Percentiles rank a stretch among this genome's conserved stretches.
Evolutionary conservation across 1,139 yeast genomes (phyloP).

Genomic region (Yamadazyma oceani): DNA sequence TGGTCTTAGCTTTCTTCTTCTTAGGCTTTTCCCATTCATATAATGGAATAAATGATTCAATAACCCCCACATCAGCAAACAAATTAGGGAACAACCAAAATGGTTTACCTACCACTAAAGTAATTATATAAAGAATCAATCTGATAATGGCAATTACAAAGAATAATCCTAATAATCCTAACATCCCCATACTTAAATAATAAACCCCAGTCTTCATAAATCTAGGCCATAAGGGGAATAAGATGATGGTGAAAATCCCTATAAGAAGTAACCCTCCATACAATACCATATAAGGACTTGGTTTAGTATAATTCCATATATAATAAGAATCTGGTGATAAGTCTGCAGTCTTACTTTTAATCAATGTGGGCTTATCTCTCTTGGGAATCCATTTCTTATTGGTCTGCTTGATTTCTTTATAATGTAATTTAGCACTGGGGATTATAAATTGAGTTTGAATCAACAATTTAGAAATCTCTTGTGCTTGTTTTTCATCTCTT

Average conservation of each 20-base stretch:
- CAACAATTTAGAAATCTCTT: constrained; percentile 60
- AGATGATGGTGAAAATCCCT: constrained; percentile 71
- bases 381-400: constrained; percentile 65
- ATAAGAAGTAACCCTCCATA: constrained; percentile 65
- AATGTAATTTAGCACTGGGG: constrained; percentile 73
- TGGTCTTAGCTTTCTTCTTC: constrained; percentile 26
- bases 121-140: constrained; percentile 64
- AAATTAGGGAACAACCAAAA: constrained; percentile 96
- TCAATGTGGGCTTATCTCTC: constrained; percentile 72
- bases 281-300: constrained; percentile 63
- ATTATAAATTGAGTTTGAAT: constrained; percentile 74
- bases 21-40: constrained; percentile 79
- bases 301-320: constrained; percentile 83
- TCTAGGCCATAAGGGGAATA: constrained; percentile 96
- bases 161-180: constrained; percentile 74
- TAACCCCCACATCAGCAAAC: constrained; percentile 91
- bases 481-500: constrained; percentile 53
- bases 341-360: constrained; percentile 65
- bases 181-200: constrained; percentile 76
- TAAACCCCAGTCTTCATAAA: constrained; percentile 89
- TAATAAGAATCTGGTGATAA: constrained; percentile 77
- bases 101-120: constrained; percentile 64
- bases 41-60: constrained; percentile 87
- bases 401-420: constrained; percentile 64
- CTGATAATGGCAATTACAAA: constrained; percentile 80